phyloP scores from a whole-genome alignment of 176 grass and related monocot genomes.

The Musa beccarii region DNA sequence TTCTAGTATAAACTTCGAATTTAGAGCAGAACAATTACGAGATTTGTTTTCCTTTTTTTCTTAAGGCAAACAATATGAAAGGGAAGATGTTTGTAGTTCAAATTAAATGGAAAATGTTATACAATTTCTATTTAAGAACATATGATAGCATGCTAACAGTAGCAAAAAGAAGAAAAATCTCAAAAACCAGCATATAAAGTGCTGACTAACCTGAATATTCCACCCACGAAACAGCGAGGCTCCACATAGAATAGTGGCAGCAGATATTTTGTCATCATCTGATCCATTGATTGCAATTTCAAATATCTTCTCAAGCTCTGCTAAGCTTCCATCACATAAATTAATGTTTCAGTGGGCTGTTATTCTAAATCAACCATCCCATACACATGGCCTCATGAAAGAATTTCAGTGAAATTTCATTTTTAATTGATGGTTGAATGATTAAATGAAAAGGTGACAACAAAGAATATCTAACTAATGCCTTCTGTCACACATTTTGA shows the following conservation, averaged over 20 bases:
- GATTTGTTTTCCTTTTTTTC: background rate
- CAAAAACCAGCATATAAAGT: background rate
- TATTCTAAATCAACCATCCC: background rate
- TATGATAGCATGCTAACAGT: background rate
- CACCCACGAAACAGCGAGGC: conserved; percentile 80
- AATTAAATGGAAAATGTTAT: too few relatives aligned
- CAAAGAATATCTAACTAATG: background rate
- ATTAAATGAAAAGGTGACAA: background rate
- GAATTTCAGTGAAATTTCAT: background rate
- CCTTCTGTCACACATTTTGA: background rate
- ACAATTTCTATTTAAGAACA: background rate
- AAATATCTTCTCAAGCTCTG: conserved; percentile 91
- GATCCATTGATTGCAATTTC: conserved; percentile 73
- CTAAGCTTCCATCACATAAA: conserved; percentile 88
- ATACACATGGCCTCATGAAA: background rate
- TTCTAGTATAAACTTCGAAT: conserved; percentile 18
- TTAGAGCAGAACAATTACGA: background rate
- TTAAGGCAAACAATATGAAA: background rate
- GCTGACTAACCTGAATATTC: conserved; percentile 78
- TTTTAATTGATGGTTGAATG: background rate
- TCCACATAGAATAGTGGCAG: conserved; percentile 82
- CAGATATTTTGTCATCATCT: conserved; percentile 71
- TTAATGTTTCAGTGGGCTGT: conserved; percentile 46
- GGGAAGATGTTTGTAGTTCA: background rate
- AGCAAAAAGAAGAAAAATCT: background rate